A percentile compares a stretch with the other conserved stretches of the same genome.
Conservation (phyloP, 495 filamentous ascomycete species). For the Penicillium pancosmium region DNA sequence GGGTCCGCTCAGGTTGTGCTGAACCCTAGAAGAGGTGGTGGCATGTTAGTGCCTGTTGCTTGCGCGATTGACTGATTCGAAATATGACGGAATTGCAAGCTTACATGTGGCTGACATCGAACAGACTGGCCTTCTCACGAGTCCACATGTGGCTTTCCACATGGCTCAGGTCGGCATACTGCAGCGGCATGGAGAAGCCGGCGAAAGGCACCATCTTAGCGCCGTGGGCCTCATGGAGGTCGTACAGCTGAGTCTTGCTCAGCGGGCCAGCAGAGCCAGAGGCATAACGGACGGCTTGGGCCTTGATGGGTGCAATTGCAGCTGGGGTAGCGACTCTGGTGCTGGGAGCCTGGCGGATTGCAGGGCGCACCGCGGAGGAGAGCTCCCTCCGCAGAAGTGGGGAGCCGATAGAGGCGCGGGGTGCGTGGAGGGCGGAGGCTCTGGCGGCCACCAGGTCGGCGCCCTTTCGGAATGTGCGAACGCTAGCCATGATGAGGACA, state of each 20-base stretch:
- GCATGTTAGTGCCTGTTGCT: constrained; percentile 11
- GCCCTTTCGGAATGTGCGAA: constrained; percentile 38
- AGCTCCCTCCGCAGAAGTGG: constrained; percentile 38
- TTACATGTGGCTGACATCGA: constrained; percentile 73
- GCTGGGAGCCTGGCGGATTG: constrained; percentile 22
- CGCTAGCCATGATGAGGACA: constrained; percentile 34
- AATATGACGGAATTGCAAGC: constrained; percentile 5
- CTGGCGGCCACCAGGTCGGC: constrained; percentile 36
- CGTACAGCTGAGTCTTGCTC: constrained; percentile 77
- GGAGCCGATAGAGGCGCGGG: constrained; percentile 45
- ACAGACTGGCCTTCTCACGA: constrained; percentile 80
- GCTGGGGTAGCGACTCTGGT: constrained; percentile 17
- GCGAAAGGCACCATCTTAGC: constrained; percentile 98
- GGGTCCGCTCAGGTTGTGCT: constrained; percentile 73
- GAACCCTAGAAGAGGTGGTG: constrained; percentile 51
- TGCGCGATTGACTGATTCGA: background rate
- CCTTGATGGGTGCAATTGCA: constrained; percentile 21
- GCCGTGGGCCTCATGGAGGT: constrained; percentile 76
- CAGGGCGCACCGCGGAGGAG: constrained; percentile 32
- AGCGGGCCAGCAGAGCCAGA: constrained; percentile 58
- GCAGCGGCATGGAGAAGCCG: constrained; percentile 90
- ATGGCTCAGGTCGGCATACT: constrained; percentile 76
- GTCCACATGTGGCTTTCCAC: constrained; percentile 86
- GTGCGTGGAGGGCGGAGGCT: constrained; percentile 28
- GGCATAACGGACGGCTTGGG: constrained; percentile 55